Evolutionary conservation across 495 filamentous ascomycete genomes (phyloP), one percentile per base, ranked within the genome.

Genomic region (Chaetomidium leptoderma): DNA sequence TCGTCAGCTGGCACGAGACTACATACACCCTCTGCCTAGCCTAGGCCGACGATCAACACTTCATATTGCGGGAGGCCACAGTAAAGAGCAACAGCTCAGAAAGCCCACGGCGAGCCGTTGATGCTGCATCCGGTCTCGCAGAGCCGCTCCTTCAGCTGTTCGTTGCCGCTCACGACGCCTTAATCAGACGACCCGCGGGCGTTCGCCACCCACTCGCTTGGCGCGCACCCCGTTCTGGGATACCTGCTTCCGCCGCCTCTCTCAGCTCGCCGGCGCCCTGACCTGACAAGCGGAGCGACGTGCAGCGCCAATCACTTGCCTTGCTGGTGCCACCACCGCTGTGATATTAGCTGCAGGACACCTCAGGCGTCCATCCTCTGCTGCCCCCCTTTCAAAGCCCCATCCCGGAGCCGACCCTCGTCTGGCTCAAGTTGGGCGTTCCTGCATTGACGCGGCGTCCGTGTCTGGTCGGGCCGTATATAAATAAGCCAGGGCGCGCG

Each of bases 401-500:
- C 55, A 63, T 62, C 44, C 51, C 57, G 57, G 58, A 58, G 46
- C 44, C 33, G 54, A 53, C 30, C 55, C 47, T 51, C 52, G 39
- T 35, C 43, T 63, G 44, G 55, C 40, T 53, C 70, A 69, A 53
- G 55, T 24, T 50, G 47, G 35, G 60, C 55, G 64, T 63, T 59
- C 63, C 69, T 71, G 70, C 79, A 70, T 68, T 70, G 46, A 62
- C 60, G 62, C 47, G 30, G 58, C 58, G 59, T 57, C 55, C 24
- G 39, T 43, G 19, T 46, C 36, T 17, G 11, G 37, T 55, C 50
- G 53, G 62, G 49, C 46, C 66, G 61, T 74, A 75, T 78, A 79
- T 78, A 77, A 70, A 79, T 78, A 77, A 70, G 66, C 62, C 69
- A 66, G 67, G 72, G 67, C 72, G 67, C 72, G 73, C 58, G 58